Evolutionary conservation across 148 eudicot species (phyloP).

Genomic region (Rhododendron mucronatum): DNA sequence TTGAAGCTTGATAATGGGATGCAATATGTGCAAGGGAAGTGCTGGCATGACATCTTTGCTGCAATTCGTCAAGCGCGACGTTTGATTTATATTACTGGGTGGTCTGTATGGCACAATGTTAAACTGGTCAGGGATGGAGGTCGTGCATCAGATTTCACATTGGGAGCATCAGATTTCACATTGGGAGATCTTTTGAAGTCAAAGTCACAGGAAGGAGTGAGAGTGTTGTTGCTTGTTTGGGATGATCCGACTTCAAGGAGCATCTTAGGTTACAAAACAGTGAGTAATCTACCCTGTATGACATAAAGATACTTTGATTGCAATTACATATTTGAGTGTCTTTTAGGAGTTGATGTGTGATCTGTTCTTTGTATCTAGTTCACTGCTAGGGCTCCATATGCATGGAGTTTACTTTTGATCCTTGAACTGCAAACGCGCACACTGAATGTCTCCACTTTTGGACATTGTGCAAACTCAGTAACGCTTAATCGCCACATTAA

Average conservation of each 20-base stretch:
- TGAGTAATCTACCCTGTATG: slow-evolving; percentile 28
- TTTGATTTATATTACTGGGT: slow-evolving; percentile 82
- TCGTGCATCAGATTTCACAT: slow-evolving; percentile 30
- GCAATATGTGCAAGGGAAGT: slow-evolving; percentile 78
- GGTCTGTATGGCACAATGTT: slow-evolving; percentile 97
- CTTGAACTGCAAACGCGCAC: not conserved
- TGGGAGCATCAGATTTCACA: slow-evolving; percentile 56
- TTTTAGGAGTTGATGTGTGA: not conserved
- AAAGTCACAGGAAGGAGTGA: slow-evolving; percentile 94
- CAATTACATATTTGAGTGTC: not conserved
- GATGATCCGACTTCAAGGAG: slow-evolving; percentile 98
- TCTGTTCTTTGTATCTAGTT: not conserved
- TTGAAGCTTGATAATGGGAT: slow-evolving; percentile 46
- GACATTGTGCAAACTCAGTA: not conserved
- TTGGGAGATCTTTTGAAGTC: slow-evolving; percentile 83
- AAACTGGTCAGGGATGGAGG: slow-evolving; percentile 56
- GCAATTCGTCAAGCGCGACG: slow-evolving; percentile 75
- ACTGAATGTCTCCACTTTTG: not conserved
- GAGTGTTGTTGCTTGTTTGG: slow-evolving; percentile 93
- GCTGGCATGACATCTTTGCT: slow-evolving; percentile 79
- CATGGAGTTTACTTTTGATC: not conserved
- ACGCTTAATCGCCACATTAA: not conserved
- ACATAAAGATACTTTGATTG: not conserved
- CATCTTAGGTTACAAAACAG: slow-evolving; percentile 82
- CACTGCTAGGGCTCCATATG: not conserved